phyloP scores from a whole-genome alignment of 2,329 filamentous ascomycete genomes.

The Aspergillaceae sp. region DNA sequence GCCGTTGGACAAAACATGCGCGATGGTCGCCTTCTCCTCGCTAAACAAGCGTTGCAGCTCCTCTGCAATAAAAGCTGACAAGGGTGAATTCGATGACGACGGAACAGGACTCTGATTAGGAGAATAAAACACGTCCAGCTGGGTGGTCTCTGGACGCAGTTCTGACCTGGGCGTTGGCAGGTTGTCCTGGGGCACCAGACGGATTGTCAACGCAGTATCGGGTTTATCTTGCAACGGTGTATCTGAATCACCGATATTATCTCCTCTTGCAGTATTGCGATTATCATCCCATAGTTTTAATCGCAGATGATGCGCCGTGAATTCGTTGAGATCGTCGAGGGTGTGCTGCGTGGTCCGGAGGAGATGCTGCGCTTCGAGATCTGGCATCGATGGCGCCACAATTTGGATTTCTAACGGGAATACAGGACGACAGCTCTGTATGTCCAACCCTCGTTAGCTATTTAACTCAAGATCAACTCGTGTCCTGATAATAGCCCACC shows the following conservation, averaged over 20 bases:
- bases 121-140: constrained; percentile 70
- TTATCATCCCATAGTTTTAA: constrained; percentile 50
- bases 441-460: neutral
- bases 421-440: constrained; percentile 73
- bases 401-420: constrained; percentile 80
- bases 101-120: constrained; percentile 58
- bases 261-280: constrained; percentile 4
- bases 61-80: constrained; percentile 69
- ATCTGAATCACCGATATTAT: constrained; percentile 5
- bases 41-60: constrained; percentile 70
- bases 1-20: constrained; percentile 58
- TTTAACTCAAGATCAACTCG: neutral
- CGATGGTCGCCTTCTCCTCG: constrained; percentile 82
- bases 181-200: constrained; percentile 50
- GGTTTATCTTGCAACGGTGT: constrained; percentile 13
- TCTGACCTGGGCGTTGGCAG: constrained; percentile 48
- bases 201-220: constrained; percentile 59
- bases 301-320: constrained; percentile 73
- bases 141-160: constrained; percentile 60
- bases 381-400: constrained; percentile 57
- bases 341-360: constrained; percentile 75
- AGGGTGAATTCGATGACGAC: constrained; percentile 60
- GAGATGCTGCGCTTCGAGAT: constrained; percentile 62
- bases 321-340: constrained; percentile 78
- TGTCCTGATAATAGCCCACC: constrained; percentile 39